Percentiles rank a stretch among this genome's conserved stretches.
Evolutionary conservation across 495 filamentous ascomycete genomes (phyloP).

Genomic region (Penicillium diatomitis): DNA sequence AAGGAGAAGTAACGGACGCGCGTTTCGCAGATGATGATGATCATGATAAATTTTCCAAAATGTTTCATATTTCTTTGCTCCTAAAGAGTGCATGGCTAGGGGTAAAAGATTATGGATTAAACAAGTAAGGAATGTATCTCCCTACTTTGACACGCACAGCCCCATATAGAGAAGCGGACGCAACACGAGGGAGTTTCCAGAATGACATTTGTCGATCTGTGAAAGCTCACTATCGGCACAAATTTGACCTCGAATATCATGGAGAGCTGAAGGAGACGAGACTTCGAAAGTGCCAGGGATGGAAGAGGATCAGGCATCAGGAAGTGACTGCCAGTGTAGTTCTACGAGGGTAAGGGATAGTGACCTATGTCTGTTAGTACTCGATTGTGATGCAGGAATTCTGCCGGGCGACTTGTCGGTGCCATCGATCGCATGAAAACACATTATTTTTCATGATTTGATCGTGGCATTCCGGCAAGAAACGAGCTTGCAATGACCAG

Average conservation of each 20-base stretch:
- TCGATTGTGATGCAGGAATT: background rate
- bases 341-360: background rate
- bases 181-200: conserved; percentile 39
- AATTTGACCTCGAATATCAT: conserved; percentile 45
- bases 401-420: no score
- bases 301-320: no score
- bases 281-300: conserved; percentile 39
- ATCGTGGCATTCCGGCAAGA: background rate
- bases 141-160: conserved; percentile 43
- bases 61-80: no score
- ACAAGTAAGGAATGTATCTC: conserved; percentile 32
- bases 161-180: conserved; percentile 33
- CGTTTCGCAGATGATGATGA: no score
- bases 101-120: no score
- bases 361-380: background rate
- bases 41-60: no score
- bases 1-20: no score
- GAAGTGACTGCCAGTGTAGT: background rate
- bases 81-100: no score
- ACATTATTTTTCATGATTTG: conserved; percentile 1
- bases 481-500: background rate
- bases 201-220: conserved; percentile 22
- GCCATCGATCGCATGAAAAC: background rate
- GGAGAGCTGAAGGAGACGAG: conserved; percentile 32
- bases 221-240: conserved; percentile 30